Evolutionary conservation across 495 filamentous ascomycete species (phyloP).

Genomic region (Evernia prunastri): DNA sequence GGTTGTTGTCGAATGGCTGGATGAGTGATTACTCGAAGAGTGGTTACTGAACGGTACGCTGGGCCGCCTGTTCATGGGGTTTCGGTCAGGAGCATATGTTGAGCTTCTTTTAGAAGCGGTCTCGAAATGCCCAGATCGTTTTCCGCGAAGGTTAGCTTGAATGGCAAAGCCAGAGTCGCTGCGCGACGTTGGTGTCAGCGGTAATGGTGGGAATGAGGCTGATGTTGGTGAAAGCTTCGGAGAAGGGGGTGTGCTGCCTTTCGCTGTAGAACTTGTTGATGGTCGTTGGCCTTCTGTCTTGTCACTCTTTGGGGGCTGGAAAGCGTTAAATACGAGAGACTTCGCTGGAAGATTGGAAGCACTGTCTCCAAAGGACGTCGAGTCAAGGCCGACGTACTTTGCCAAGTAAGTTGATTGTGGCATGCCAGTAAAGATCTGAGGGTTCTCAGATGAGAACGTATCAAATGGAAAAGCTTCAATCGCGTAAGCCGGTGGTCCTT

Average conservation of each 20-base stretch:
- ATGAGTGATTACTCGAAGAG: constrained; percentile 66
- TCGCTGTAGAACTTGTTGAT: constrained; percentile 69
- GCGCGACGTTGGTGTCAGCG: constrained; percentile 69
- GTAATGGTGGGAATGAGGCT: constrained; percentile 65
- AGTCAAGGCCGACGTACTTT: constrained; percentile 82
- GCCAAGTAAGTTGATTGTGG: constrained; percentile 65
- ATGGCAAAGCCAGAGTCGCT: constrained; percentile 86
- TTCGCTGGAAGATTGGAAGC: constrained; percentile 47
- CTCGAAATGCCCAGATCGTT: constrained; percentile 93
- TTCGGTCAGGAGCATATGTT: constrained; percentile 75
- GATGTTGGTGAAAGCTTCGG: constrained; percentile 77
- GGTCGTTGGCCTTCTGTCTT: constrained; percentile 66
- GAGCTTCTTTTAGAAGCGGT: constrained; percentile 76
- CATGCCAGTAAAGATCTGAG: constrained; percentile 64
- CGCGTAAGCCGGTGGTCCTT: constrained; percentile 88
- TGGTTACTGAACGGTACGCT: constrained; percentile 74
- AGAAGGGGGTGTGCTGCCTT: constrained; percentile 69
- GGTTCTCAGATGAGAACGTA: constrained; percentile 79
- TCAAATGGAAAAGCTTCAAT: constrained; percentile 88
- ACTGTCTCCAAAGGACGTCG: constrained; percentile 69
- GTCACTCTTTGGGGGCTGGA: constrained; percentile 61
- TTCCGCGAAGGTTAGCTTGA: constrained; percentile 78
- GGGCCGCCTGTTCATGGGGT: constrained; percentile 64
- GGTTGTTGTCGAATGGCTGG: constrained; percentile 81
- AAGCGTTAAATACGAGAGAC: constrained; percentile 80